Conservation (phyloP, 2,329 filamentous ascomycete genomes). For the Thermomyces lanuginosus region DNA sequence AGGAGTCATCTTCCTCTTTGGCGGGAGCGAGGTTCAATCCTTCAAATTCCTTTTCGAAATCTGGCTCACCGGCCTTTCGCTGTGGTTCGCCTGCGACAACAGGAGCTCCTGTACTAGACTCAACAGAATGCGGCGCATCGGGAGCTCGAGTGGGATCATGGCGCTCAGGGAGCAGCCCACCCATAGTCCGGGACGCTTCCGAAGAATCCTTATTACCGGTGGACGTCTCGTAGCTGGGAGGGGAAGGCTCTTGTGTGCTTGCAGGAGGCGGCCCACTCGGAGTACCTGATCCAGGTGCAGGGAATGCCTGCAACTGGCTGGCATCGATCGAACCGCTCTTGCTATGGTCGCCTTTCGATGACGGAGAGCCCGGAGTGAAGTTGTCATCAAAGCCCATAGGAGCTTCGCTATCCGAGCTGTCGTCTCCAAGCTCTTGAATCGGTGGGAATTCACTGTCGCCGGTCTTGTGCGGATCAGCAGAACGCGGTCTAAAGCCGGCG, state of each 20-base stretch:
- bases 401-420: slow-evolving; percentile 52
- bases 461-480: slow-evolving; percentile 28
- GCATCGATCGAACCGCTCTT: slow-evolving; percentile 20
- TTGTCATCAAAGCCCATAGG: slow-evolving; percentile 71
- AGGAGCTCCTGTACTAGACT: slow-evolving; percentile 20
- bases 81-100: slow-evolving; percentile 21
- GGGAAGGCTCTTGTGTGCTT: slow-evolving; percentile 42
- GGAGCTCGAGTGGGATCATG: slow-evolving; percentile 23
- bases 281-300: slow-evolving; percentile 24
- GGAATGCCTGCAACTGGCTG: slow-evolving; percentile 22
- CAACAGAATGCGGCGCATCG: slow-evolving; percentile 25
- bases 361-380: slow-evolving; percentile 51
- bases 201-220: slow-evolving; percentile 12
- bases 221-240: slow-evolving; percentile 26
- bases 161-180: slow-evolving; percentile 24
- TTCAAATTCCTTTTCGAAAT: slow-evolving; percentile 33
- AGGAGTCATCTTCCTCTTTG: slow-evolving; percentile 30
- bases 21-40: slow-evolving; percentile 29
- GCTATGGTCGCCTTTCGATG: slow-evolving; percentile 13
- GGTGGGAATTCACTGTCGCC: slow-evolving; percentile 65
- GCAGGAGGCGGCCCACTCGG: slow-evolving; percentile 32
- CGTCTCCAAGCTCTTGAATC: slow-evolving; percentile 58
- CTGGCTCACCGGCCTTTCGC: slow-evolving; percentile 20
- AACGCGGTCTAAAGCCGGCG: slow-evolving; percentile 29
- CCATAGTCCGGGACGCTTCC: slow-evolving; percentile 22